Evolutionary conservation across 805 yeast species (phyloP).

Genomic region (Starmerella stigmatis): DNA sequence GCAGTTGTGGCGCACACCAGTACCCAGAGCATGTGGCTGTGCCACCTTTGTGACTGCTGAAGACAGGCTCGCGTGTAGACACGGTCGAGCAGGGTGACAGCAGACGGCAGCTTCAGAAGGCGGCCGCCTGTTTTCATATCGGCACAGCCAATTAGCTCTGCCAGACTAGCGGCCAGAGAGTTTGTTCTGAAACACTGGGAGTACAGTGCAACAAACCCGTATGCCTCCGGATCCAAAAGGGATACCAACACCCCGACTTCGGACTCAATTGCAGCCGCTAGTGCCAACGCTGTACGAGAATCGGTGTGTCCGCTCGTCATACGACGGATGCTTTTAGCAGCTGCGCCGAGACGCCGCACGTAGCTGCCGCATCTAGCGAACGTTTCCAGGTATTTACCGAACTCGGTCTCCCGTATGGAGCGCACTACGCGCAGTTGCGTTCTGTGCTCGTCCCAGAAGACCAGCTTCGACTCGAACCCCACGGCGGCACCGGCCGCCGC

Average conservation of each 20-base stretch:
- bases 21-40: constrained; percentile 13
- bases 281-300: constrained; percentile 9
- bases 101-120: constrained; percentile 11
- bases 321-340: constrained; percentile 6
- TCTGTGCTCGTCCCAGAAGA: not conserved
- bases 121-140: constrained; percentile 7
- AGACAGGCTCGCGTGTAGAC: constrained; percentile 7
- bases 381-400: not conserved
- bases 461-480: constrained; percentile 10
- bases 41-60: not conserved
- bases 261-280: constrained; percentile 10
- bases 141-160: constrained; percentile 21
- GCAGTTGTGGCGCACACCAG: constrained; percentile 9
- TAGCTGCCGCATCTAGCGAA: constrained; percentile 12
- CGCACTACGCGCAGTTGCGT: not conserved
- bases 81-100: constrained; percentile 13
- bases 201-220: not conserved
- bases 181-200: not conserved
- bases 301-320: not conserved
- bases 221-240: not conserved
- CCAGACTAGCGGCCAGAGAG: constrained; percentile 4
- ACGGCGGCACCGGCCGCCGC: constrained; percentile 8
- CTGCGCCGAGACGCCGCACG: constrained; percentile 11
- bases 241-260: not conserved
- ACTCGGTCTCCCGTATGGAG: not conserved